Base-by-base conservation (phyloP, 768 basidiomycete species). In the Coprinellus micaceus region DNA sequence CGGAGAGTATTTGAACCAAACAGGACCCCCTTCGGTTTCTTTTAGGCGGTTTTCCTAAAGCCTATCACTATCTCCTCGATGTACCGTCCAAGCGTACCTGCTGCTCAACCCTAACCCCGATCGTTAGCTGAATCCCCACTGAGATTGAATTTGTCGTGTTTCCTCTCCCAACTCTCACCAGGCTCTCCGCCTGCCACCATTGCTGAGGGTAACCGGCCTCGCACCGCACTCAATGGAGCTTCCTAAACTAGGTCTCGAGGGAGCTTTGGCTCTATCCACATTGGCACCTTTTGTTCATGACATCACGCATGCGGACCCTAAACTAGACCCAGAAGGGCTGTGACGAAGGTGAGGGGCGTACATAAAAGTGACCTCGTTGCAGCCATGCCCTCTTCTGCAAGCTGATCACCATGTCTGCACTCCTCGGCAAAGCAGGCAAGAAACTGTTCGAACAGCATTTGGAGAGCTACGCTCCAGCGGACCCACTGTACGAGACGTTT, bases 401-500 rank as follows among this genome's bases (percentile, higher is more conserved):
- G 56, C n/a, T n/a, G n/a, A n/a, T 43, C 51, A 56, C 47, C 53
- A 74, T 72, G 71, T 58, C 68, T 30, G 56, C 66, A 52, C 49
- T 76, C 24, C 59, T 77, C 11, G 67, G 63, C 25, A 80, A 79
- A 56, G 78, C 78, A 9, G 87, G 85, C 25, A 74, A 71, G 56
- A 80, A 78, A 57, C 72, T 92, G 17, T 88, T 92, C 60, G 78
- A 75, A 60, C 74, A 79, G 50, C 83, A 92, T 61, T 53, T 92
- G 19, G 75, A 84, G 46, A 72, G 82, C 17, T 91, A 91, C 68
- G 67, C 78, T 22, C 91, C 91, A 0, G 69, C 75, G 22, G 91
- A 94, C 67, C 90, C 89, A 0, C 66, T 88, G 12, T 93, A 94
- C 67, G 90, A 86, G 64, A 72, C 68, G 13, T 83, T 83, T 61